Percentiles rank a stretch among this genome's conserved stretches.
These are phyloP conservation scores for Cyberlindnera meyerae DNA, from an alignment of 805 yeast species.

Conservation along the genomic window DNA sequence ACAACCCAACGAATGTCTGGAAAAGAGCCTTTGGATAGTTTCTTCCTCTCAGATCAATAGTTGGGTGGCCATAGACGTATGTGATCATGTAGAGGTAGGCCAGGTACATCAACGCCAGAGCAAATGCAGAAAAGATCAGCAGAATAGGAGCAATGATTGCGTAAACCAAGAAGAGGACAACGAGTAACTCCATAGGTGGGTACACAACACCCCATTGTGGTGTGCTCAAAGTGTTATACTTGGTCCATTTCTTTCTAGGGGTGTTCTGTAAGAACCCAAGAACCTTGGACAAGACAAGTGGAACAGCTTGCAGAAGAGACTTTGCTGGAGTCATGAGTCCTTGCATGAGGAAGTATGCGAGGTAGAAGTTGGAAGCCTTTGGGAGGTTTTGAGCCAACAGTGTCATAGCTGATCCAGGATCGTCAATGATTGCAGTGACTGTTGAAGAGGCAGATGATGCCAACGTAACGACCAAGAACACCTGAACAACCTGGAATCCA, in stretches of 20 bases:
- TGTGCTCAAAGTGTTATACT: constrained; percentile 56
- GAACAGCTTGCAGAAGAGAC: constrained; percentile 67
- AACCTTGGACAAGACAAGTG: constrained; percentile 64
- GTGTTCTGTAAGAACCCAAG: constrained; percentile 78
- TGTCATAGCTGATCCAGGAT: constrained; percentile 69
- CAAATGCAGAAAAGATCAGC: constrained; percentile 58
- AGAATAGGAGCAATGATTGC: constrained; percentile 75
- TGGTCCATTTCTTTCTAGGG: constrained; percentile 88
- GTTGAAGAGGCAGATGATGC: constrained; percentile 80
- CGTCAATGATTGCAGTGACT: constrained; percentile 57
- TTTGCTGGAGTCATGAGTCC: constrained; percentile 81
- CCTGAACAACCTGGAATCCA: constrained; percentile 88
- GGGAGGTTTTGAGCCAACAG: constrained; percentile 77
- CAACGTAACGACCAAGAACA: constrained; percentile 76
- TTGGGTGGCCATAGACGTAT: constrained; percentile 52
- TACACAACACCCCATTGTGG: constrained; percentile 81
- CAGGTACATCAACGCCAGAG: constrained; percentile 51
- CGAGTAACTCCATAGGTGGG: constrained; percentile 72
- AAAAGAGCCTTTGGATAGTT: constrained; percentile 68
- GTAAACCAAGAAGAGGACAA: constrained; percentile 68
- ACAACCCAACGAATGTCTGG: constrained; percentile 67
- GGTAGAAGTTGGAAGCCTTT: constrained; percentile 85
- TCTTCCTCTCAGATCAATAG: constrained; percentile 62
- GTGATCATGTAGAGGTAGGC: constrained; percentile 60
- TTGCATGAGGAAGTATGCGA: constrained; percentile 73